Evolutionary conservation across 345 rosid species (phyloP).

Genomic region (Angophora floribunda): DNA sequence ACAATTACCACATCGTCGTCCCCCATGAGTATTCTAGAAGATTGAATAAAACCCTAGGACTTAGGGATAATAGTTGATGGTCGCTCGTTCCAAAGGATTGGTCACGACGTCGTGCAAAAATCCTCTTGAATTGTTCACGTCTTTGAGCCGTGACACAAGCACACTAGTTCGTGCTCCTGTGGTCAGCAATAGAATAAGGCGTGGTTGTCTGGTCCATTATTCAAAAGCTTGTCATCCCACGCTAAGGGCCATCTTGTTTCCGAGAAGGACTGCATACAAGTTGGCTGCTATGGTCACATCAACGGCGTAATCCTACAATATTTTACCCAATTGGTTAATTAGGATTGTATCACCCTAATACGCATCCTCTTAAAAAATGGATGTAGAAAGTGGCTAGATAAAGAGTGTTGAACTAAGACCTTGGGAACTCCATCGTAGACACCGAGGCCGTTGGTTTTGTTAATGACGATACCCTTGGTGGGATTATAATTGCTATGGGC

Average conservation of each 20-base stretch:
- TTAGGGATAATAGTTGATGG: too few relatives aligned
- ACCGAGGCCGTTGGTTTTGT: constrained; percentile 45
- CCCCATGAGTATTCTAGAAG: too few relatives aligned
- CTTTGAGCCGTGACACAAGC: not conserved
- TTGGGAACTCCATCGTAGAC: constrained; percentile 57
- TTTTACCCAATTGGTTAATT: not conserved
- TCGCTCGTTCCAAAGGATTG: too few relatives aligned
- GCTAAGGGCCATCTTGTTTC: constrained; percentile 29
- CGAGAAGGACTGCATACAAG: constrained; percentile 29
- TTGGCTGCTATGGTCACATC: constrained; percentile 17
- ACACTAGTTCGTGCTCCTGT: constrained; percentile 25
- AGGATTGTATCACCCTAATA: not conserved
- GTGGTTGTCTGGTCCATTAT: constrained; percentile 32
- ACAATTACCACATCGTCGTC: too few relatives aligned
- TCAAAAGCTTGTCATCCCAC: constrained; percentile 55
- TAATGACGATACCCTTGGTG: constrained; percentile 49
- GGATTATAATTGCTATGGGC: constrained; percentile 33
- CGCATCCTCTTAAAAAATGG: not conserved
- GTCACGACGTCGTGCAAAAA: too few relatives aligned
- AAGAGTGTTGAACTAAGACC: constrained; percentile 11
- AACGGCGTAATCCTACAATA: constrained; percentile 34
- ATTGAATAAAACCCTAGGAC: too few relatives aligned
- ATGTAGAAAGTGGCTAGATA: not conserved
- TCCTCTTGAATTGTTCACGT: too few relatives aligned
- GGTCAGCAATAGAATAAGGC: constrained; percentile 49